phyloP scores from a whole-genome alignment of 2,329 filamentous ascomycete species.

The Coniella vitis region DNA sequence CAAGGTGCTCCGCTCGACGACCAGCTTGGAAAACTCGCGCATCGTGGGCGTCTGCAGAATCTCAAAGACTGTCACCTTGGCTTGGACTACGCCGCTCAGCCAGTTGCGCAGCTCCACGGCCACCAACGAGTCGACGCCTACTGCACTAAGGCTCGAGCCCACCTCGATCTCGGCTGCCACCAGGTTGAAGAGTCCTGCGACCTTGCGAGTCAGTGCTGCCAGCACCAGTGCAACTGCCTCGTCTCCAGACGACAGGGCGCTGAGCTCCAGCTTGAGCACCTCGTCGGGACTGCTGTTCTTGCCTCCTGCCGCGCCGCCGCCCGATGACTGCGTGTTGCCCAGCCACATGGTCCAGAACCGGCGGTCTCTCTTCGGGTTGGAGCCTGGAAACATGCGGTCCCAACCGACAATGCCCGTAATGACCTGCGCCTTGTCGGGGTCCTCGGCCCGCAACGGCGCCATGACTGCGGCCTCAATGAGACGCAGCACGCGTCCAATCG shows the following conservation, averaged over 20 bases:
- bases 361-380: neutral
- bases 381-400: neutral
- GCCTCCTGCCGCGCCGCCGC: neutral
- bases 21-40: too few species aligned
- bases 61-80: conserved; percentile 41
- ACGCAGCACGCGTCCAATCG: neutral
- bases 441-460: neutral
- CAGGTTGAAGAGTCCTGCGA: conserved; percentile 15
- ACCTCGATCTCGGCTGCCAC: conserved; percentile 35
- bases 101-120: conserved; percentile 47
- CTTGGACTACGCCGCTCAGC: conserved; percentile 37
- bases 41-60: conserved; percentile 24
- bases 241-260: neutral
- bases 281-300: neutral
- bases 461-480: neutral
- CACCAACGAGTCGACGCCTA: conserved; percentile 47
- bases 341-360: conserved; percentile 1
- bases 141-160: conserved; percentile 33
- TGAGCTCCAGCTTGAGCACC: neutral
- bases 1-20: too few species aligned
- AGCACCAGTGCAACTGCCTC: conserved; percentile 11
- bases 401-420: neutral
- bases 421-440: neutral
- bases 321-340: neutral
- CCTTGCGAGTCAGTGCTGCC: conserved; percentile 17